phyloP scores from a whole-genome alignment of 2,329 filamentous ascomycete genomes.

The Hymenoscyphus fructigenus region DNA sequence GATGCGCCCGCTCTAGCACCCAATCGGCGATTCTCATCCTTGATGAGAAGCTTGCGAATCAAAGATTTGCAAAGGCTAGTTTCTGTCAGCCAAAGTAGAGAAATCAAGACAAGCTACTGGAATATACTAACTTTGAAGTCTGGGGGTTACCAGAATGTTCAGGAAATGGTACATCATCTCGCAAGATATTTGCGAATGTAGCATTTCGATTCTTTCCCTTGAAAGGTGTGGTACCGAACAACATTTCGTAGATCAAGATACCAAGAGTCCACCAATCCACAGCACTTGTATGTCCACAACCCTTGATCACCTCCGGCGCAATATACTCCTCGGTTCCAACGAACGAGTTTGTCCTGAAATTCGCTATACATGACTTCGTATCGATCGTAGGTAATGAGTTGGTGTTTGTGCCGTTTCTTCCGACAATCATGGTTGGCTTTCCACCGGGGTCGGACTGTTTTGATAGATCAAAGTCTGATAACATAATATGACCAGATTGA shows the following conservation, averaged over 20 bases:
- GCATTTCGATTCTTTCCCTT: constrained; percentile 99
- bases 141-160: constrained; percentile 81
- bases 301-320: constrained; percentile 97
- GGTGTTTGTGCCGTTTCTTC: constrained; percentile 76
- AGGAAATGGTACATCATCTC: constrained; percentile 94
- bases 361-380: constrained; percentile 95
- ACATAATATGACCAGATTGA: constrained; percentile 99
- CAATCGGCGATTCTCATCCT: constrained; percentile 90
- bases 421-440: constrained; percentile 96
- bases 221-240: constrained; percentile 97
- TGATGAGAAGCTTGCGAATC: constrained; percentile 95
- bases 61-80: constrained; percentile 89
- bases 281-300: constrained; percentile 94
- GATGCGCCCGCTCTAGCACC: constrained; percentile 93
- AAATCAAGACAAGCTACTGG: neutral
- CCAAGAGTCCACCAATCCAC: constrained; percentile 99
- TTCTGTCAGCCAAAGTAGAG: constrained; percentile 35
- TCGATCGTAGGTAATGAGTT: constrained; percentile 94
- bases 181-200: constrained; percentile 94
- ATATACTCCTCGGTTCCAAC: constrained; percentile 99
- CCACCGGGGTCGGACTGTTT: constrained; percentile 97
- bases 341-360: constrained; percentile 98
- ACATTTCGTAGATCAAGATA: constrained; percentile 97
- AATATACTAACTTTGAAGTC: constrained; percentile 78
- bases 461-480: constrained; percentile 97